phyloP scores from a whole-genome alignment of 306 rosid genomes.

The Inga leiocalycina region DNA sequence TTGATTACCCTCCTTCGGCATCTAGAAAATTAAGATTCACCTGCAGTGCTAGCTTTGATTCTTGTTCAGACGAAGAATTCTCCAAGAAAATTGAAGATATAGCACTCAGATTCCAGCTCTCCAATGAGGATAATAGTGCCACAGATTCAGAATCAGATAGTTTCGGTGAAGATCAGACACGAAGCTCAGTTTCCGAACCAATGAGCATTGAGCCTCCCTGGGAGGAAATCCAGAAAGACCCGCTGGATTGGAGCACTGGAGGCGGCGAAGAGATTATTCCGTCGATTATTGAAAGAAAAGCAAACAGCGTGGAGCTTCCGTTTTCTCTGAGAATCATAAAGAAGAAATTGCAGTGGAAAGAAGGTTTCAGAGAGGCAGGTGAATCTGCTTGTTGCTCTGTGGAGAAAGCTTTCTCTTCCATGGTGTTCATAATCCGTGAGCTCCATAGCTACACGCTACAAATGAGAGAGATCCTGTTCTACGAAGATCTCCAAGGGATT shows the following conservation, averaged over 20 bases:
- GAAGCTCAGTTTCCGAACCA: not conserved
- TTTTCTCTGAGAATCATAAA: slow-evolving; percentile 78
- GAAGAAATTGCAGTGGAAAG: slow-evolving; percentile 75
- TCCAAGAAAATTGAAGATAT: slow-evolving; percentile 72
- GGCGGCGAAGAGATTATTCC: slow-evolving; percentile 48
- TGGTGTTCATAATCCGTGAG: slow-evolving; percentile 91
- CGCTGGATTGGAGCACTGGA: slow-evolving; percentile 46
- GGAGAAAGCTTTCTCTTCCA: slow-evolving; percentile 78
- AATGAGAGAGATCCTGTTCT: slow-evolving; percentile 71
- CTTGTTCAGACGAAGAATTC: slow-evolving; percentile 83
- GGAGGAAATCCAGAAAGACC: slow-evolving; percentile 42
- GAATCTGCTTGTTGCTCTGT: slow-evolving; percentile 77
- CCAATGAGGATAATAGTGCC: slow-evolving; percentile 22
- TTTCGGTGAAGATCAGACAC: slow-evolving; percentile 15
- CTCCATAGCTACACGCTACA: slow-evolving; percentile 77
- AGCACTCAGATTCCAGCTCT: slow-evolving; percentile 61
- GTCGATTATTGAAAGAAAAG: slow-evolving; percentile 72
- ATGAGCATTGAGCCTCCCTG: slow-evolving; percentile 52
- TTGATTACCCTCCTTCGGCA: slow-evolving; percentile 27
- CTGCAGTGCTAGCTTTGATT: slow-evolving; percentile 64
- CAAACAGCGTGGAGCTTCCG: slow-evolving; percentile 87
- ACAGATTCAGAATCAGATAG: slow-evolving; percentile 34
- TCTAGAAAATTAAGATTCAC: slow-evolving; percentile 41
- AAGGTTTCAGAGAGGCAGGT: slow-evolving; percentile 67
- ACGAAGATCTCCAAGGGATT: slow-evolving; percentile 77